Conservation (phyloP, 1,139 yeast species). For the Candida mesenterica region DNA sequence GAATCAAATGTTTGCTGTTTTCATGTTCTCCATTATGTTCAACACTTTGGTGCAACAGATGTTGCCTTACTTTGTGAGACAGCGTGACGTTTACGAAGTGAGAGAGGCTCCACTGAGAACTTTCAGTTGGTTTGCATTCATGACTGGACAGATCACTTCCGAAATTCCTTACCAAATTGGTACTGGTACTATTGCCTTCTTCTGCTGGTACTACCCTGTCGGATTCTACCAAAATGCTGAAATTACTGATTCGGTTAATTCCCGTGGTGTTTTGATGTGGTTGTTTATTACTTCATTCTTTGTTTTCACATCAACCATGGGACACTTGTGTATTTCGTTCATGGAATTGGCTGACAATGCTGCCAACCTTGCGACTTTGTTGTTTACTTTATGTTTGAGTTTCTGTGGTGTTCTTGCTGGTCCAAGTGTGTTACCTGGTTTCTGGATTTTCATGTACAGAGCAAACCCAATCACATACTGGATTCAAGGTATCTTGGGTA, state of each 20-base stretch:
- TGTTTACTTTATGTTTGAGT: conserved; percentile 65
- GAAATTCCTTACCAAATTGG: conserved; percentile 36
- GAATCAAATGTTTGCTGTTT: conserved; percentile 55
- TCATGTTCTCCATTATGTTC: conserved; percentile 54
- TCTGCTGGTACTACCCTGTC: conserved; percentile 44
- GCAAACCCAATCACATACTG: conserved; percentile 67
- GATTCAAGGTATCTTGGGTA: conserved; percentile 51
- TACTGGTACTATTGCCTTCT: conserved; percentile 35
- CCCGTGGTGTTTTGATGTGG: conserved; percentile 70
- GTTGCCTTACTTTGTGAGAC: conserved; percentile 67
- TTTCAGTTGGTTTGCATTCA: conserved; percentile 49
- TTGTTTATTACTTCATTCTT: conserved; percentile 53
- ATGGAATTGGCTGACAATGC: conserved; percentile 70
- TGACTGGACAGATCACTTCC: conserved; percentile 33
- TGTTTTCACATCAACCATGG: conserved; percentile 62
- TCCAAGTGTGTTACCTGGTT: conserved; percentile 47
- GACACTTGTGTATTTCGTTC: conserved; percentile 63
- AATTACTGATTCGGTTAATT: conserved; percentile 26
- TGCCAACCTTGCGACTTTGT: conserved; percentile 61
- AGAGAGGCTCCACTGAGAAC: conserved; percentile 72
- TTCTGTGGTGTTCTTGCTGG: conserved; percentile 84
- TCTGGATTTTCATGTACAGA: conserved; percentile 61
- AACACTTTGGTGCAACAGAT: conserved; percentile 64
- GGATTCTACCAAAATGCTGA: conserved; percentile 37
- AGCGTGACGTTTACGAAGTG: conserved; percentile 67